Evolutionary conservation across 75 land plant species (phyloP).

Genomic region (Sequoiadendron giganteum): DNA sequence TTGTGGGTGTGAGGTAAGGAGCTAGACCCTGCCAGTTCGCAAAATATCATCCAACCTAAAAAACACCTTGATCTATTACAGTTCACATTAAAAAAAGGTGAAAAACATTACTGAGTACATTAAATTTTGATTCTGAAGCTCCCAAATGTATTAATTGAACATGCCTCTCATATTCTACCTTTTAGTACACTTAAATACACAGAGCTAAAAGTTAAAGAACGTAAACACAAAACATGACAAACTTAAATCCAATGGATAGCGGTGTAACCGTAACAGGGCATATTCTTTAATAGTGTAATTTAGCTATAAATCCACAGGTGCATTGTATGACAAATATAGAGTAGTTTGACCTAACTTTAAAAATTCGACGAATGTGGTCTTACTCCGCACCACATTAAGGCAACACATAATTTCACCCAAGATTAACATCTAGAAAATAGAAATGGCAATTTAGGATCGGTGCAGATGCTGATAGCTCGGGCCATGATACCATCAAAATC

Average conservation of each 20-base stretch:
- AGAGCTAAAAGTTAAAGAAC: not conserved
- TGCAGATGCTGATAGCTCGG: conserved; percentile 44
- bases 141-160: not conserved
- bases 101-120: not conserved
- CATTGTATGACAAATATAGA: too few species aligned
- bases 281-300: too few species aligned
- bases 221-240: not conserved
- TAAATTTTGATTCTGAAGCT: not conserved
- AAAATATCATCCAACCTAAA: too few species aligned
- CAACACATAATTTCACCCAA: not conserved
- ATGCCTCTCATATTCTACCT: not conserved
- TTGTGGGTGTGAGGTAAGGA: too few species aligned
- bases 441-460: not conserved
- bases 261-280: too few species aligned
- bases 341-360: not conserved
- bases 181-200: not conserved
- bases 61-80: too few species aligned
- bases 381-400: not conserved
- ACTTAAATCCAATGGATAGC: too few species aligned
- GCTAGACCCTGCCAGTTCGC: too few species aligned
- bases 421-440: not conserved
- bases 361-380: too few species aligned
- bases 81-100: not conserved
- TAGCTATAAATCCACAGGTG: too few species aligned
- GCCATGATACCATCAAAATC: conserved; percentile 60